Evolutionary conservation across 2,329 filamentous ascomycete species (phyloP), one percentile per base, ranked within the genome.

Genomic region (Stagonosporopsis chrysanthemi): DNA sequence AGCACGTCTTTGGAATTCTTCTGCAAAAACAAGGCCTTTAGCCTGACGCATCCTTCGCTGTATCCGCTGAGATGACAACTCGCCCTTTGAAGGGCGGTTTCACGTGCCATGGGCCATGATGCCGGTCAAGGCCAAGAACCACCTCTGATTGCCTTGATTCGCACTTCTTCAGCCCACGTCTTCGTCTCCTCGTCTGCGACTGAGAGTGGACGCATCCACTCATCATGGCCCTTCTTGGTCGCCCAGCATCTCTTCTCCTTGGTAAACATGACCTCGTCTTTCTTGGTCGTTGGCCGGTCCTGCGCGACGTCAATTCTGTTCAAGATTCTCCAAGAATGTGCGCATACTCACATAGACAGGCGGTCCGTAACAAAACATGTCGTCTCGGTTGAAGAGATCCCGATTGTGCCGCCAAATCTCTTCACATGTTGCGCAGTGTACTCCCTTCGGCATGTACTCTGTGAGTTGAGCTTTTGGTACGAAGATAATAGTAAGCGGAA

Each of bases 171-270:
- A 3, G 26, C 35, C 48, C 31, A 44, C 24, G 45, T 28, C 19
- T 26, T 40, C 6, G 39, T 39, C 29, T 49, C 55, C 15, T 52
- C 38, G 9, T 39, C 31, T 4, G 47, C 38, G 11, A 48, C 17
- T 4, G 17, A 14, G 6, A 52, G 17, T 7, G 55, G 55, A 12
- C 49, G 49, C 55, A 58, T 31, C 55, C 55, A 58, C 44, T 40
- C 15, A 41, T 58, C 55, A 47, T 49, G 38, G 3, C 44, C 39
- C 19, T 40, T 29, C 28, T 58, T 24, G 0, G 44, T 15, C 8
- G 28, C 12, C 49, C 55, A 58, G n/a, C 55, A 58, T 35, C 55
- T 52, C 40, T 41, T 47, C 38, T 48, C 38, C 39, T 24, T 43
- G 1, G 39, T 23, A 29, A 22, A 58, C 55, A 52, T 52, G 15